Evolutionary conservation across 2,329 filamentous ascomycete genomes (phyloP).

Genomic region (Penicillium brasilianum): DNA sequence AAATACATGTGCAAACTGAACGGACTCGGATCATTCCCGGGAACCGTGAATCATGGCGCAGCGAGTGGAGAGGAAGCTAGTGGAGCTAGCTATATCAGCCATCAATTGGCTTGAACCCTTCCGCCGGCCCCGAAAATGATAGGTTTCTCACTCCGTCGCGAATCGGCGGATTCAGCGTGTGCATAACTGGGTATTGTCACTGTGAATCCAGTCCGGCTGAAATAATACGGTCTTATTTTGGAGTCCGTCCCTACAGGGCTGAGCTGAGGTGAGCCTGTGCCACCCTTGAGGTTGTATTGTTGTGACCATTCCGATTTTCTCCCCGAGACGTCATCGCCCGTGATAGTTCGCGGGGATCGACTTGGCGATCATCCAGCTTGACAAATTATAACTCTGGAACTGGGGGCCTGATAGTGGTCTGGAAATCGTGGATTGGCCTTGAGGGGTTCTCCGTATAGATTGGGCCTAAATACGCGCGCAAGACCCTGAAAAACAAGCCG

Average conservation of each 20-base stretch:
- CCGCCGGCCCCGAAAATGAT: background rate
- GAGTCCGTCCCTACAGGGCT: background rate
- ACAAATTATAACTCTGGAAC: too few species aligned
- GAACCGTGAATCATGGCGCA: conserved; percentile 23
- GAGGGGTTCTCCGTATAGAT: too few species aligned
- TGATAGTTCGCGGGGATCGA: background rate
- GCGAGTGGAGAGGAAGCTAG: conserved; percentile 17
- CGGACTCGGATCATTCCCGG: conserved; percentile 5
- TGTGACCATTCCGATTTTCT: background rate
- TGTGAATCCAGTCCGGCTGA: too few species aligned
- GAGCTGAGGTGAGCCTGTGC: conserved; percentile 3
- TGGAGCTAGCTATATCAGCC: conserved; percentile 26
- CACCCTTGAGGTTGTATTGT: background rate
- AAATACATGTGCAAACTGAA: background rate
- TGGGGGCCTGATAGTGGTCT: background rate
- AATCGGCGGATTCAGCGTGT: background rate
- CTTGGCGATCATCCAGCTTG: background rate
- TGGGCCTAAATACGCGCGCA: too few species aligned
- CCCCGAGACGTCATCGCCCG: background rate
- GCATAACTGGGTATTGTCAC: background rate
- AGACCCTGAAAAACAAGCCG: too few species aligned
- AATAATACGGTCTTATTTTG: background rate
- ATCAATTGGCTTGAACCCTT: background rate
- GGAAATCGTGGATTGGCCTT: background rate
- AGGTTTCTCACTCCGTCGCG: too few species aligned